Base-by-base conservation (phyloP, 2,329 filamentous ascomycete genomes). In the Dothistroma septosporum region DNA sequence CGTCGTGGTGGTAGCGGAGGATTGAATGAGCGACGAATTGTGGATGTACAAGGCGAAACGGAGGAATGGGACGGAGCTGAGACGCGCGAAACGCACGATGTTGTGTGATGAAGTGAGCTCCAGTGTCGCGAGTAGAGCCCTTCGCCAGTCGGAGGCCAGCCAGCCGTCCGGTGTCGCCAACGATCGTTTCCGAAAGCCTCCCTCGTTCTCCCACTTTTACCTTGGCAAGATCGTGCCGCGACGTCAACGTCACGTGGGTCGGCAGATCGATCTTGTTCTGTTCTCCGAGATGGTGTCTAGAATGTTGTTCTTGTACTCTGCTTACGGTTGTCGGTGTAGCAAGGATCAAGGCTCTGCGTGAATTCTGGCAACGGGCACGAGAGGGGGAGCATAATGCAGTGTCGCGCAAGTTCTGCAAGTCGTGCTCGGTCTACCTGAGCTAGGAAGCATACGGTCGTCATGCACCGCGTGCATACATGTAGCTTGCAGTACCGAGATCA, bases 161-260 rank as follows among this genome's bases (percentile, higher is more conserved):
- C 52, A 54, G 52, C 52, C 31, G 37, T 44, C n/a, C 41, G 41
- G 41, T 44, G 41, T 44, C 41, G 41, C 41, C 14, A 53, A 31
- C 48, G 35, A 53, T 41, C 48, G 47, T 21, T 47, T 58, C 56
- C 56, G 53, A 47, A 58, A 53, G 55, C 55, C 49, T 49, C 55
- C 55, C n/a, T 9, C 3, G 24, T 28, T 28, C 16, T 44, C 41
- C 14, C 19, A 10, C 24, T 28, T 28, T 28, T 28, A 12, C 8
- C 35, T 37, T 37, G 35, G 41, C 11, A 31, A 14, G 49, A 14
- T 35, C 32, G 31, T 35, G 19, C 31, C 7, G 14, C 2, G 50
- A 33, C 50, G 50, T 53, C 48, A 50, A 19, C 35, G n/a, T 58
- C 56, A 58, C 56, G 56, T 58, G 56, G n/a, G 24, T 32, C 7